Evolutionary conservation across 2,329 filamentous ascomycete genomes (phyloP).

Genomic region (Xylariales sp.): DNA sequence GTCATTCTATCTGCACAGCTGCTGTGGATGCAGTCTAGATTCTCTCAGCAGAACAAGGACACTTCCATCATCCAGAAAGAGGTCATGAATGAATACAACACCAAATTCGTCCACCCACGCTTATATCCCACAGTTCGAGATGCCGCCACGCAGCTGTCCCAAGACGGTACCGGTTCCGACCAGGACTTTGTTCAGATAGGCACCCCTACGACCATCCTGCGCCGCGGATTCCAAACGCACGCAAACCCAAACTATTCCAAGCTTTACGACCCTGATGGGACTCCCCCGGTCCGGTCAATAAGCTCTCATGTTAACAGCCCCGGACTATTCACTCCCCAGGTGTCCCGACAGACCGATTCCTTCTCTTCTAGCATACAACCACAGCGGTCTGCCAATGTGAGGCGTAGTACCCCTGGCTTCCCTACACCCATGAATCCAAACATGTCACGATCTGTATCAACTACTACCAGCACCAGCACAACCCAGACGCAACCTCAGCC

Average conservation of each 20-base stretch:
- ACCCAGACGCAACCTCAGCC: constrained; percentile 8
- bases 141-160: constrained; percentile 75
- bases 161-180: constrained; percentile 35
- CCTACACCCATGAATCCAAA: constrained; percentile 31
- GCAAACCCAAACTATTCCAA: constrained; percentile 77
- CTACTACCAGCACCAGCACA: constrained; percentile 12
- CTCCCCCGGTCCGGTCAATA: constrained; percentile 26
- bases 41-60: constrained; percentile 83
- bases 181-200: constrained; percentile 43
- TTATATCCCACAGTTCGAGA: constrained; percentile 74
- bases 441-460: constrained; percentile 13
- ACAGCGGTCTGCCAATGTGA: constrained; percentile 51
- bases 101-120: constrained; percentile 87
- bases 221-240: constrained; percentile 73
- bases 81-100: constrained; percentile 92
- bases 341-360: constrained; percentile 25
- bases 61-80: constrained; percentile 80
- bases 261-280: constrained; percentile 64
- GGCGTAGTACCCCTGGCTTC: constrained; percentile 70
- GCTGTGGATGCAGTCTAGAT: constrained; percentile 66
- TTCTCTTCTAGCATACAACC: constrained; percentile 22
- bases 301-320: constrained; percentile 30
- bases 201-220: constrained; percentile 59
- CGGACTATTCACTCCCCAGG: constrained; percentile 38
- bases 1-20: constrained; percentile 73